phyloP scores from a whole-genome alignment of 2,329 filamentous ascomycete genomes.

The Rachicladosporium sp. region DNA sequence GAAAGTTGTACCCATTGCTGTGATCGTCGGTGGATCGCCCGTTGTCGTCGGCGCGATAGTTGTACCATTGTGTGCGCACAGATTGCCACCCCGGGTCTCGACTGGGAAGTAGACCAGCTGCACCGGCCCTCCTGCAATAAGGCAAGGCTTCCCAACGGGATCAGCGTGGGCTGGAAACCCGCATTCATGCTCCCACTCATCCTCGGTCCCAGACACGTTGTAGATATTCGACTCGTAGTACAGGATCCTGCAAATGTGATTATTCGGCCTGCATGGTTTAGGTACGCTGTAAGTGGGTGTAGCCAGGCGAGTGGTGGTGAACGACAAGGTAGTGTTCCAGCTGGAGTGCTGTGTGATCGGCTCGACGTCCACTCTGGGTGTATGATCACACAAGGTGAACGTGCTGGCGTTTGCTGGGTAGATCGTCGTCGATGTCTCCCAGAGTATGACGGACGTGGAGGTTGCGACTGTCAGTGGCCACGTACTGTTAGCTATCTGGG shows the following conservation, averaged over 20 bases:
- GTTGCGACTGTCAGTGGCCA: neutral
- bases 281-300: neutral
- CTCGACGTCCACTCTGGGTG: slow-evolving; percentile 9
- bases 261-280: slow-evolving; percentile 7
- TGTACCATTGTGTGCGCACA: slow-evolving; percentile 3
- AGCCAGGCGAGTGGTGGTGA: slow-evolving; percentile 2
- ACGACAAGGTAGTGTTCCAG: slow-evolving; percentile 4
- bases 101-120: slow-evolving; percentile 16
- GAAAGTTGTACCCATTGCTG: slow-evolving; percentile 13
- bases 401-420: slow-evolving; percentile 7
- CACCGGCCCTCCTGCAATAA: slow-evolving; percentile 15
- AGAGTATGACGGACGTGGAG: too few relatives aligned
- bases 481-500: neutral
- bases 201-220: slow-evolving; percentile 2
- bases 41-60: neutral
- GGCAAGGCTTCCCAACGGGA: slow-evolving; percentile 7
- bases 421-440: too few relatives aligned
- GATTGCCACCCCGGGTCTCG: slow-evolving; percentile 1
- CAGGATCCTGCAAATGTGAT: slow-evolving; percentile 8
- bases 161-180: slow-evolving; percentile 8
- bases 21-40: slow-evolving; percentile 4
- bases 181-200: slow-evolving; percentile 6
- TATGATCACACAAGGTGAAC: slow-evolving; percentile 16
- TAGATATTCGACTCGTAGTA: slow-evolving; percentile 9
- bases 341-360: slow-evolving; percentile 7